Base-by-base conservation (phyloP, 345 rosid species). In the Gynandropsis gynandra region DNA sequence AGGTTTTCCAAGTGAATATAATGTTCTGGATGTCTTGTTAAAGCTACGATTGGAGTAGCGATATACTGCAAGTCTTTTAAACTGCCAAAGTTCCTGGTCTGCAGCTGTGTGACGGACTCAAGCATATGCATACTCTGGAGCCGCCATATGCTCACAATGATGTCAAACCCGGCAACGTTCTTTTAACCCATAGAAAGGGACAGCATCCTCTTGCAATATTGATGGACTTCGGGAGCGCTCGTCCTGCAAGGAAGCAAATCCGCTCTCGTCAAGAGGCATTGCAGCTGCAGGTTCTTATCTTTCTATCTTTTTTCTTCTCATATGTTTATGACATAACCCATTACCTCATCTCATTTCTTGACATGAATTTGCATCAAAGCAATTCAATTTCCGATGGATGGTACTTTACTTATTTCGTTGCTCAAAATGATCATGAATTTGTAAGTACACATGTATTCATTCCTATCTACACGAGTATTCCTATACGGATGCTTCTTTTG, bases 141-240 rank as follows among this genome's bases (percentile, higher is more conserved):
- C 97, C 97, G 49, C 94, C 99, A 51, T 85, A 85, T 72, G 95
- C 97, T 54, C 99, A 92, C 76, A 88, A 92, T 77, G 99, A 92
- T 76, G 94, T 92, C 56, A 92, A 92, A 76, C 94, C 97, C 47
- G 99, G 99, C 17, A 92, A 92, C 66, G 74, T 92, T 55, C 95
- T 67, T 16, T 54, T 66, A 60, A 66, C 71, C 37, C 78, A 54
- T 50, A 85, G 85, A 68, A 85, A 83, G 67, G 97, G 97, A 46
- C 82, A 75, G 52, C 65, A 87, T 9, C 97, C 94, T 9, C 72
- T 79, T 21, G 95, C 97, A 9, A 85, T 85, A 65, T 66, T 92
- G 85, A 92, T 92, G 99, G 99, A 88, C 71, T 92, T 92, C 52
- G 97, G 99, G 40, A 88, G 99, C 50, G 76, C 95, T 52, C 78